Evolutionary conservation across 352 stramenopile species (phyloP), one percentile per base, ranked within the genome.

Genomic region (Pelagophyceae sp.): DNA sequence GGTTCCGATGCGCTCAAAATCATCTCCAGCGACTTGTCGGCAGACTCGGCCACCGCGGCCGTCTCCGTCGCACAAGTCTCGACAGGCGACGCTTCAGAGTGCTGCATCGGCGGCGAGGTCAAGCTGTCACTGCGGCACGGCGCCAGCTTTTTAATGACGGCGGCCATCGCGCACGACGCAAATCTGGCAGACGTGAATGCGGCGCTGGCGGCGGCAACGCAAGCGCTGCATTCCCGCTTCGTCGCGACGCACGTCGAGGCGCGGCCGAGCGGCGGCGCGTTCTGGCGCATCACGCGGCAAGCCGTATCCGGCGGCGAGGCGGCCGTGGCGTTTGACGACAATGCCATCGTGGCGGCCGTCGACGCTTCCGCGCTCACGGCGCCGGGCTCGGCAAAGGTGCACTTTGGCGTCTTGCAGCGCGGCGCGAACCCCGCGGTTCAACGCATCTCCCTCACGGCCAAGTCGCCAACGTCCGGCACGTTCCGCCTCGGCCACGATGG

Each of bases 401-500:
- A 31, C 23, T 5, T 15, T 5, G 38, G 25, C 27, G 38, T 58
- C 27, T 6, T 5, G 6, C 19, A 15, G 40, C 54, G 20, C 32
- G 76, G 76, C 25, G 70, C 5, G 23, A 32, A 54, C 17, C 69
- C 76, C 23, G 51, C 40, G 54, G 67, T 51, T 5, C 54, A 78
- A 38, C 75, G 76, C 58, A 50, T 80, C n/a, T 15, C 31, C 27
- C 31, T 75, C 0, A 38, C n/a, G 0, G 50, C 76, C 15, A n/a
- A 2, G 17, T 54, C 35, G 32, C 65, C 58, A 2, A 64, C 72
- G 65, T 51, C 32, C 25, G 76, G 76, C 23, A 37, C 32, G 0
- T 80, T 67, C n/a, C 76, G 72, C 23, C 65, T 85, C 0, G 32
- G 25, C 0, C 76, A 78, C 38, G 31, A 63, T 27, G 75, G 75